Evolutionary conservation across 2,329 filamentous ascomycete species (phyloP).

Genomic region (Hirsutella thompsonii): DNA sequence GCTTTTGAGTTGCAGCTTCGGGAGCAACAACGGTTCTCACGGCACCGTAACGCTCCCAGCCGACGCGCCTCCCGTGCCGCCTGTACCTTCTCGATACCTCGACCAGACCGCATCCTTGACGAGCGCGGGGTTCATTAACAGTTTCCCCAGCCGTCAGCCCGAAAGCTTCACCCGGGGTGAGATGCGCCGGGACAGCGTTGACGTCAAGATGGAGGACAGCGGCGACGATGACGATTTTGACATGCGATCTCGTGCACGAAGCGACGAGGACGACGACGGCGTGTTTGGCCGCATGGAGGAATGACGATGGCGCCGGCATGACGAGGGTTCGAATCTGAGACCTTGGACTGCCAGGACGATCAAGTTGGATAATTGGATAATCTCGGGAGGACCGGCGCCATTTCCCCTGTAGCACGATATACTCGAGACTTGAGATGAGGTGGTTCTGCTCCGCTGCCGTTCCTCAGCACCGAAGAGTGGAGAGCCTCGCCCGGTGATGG

Average conservation of each 20-base stretch:
- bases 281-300: constrained; percentile 97
- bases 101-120: constrained; percentile 44
- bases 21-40: constrained; percentile 56
- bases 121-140: constrained; percentile 50
- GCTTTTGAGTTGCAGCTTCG: constrained; percentile 81
- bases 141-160: constrained; percentile 45
- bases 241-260: constrained; percentile 46
- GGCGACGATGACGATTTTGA: constrained; percentile 61
- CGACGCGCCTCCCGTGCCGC: constrained; percentile 78
- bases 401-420: constrained; percentile 37
- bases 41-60: constrained; percentile 48
- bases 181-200: constrained; percentile 34
- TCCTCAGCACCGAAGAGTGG: constrained; percentile 59
- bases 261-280: constrained; percentile 86
- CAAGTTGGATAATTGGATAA: constrained; percentile 2
- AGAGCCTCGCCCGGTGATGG: constrained; percentile 21
- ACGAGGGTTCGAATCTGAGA: constrained; percentile 12
- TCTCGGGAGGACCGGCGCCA: constrained; percentile 14
- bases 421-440: constrained; percentile 28
- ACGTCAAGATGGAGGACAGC: constrained; percentile 57
- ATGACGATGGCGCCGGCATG: constrained; percentile 28
- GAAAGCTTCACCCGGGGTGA: constrained; percentile 54
- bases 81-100: constrained; percentile 69
- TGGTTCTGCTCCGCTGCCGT: constrained; percentile 50
- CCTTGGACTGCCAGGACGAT: constrained; percentile 14